Evolutionary conservation across 2,329 filamentous ascomycete genomes (phyloP), one percentile per base, ranked within the genome.

Genomic region (Aspergillus unguis): DNA sequence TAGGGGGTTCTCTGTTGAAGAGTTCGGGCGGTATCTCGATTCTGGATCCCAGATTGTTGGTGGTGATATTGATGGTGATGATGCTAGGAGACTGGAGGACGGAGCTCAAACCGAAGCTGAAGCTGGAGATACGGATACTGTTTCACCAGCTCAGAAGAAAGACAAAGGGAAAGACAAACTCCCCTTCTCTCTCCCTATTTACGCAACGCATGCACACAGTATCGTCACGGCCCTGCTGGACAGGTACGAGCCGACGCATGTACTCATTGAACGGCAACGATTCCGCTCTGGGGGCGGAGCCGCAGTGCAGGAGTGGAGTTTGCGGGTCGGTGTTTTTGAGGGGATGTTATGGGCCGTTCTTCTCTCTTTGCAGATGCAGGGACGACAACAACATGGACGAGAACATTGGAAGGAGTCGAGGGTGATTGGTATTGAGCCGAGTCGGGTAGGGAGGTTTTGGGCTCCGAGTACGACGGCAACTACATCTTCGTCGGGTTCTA

Each of bases 251-350:
- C 88, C 89, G 0, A 85, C 84, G 3, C 80, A 87, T 48, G 76
- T 95, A 29, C 74, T 94, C 1, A 90, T 95, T 52, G 83, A 86
- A 62, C 76, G 81, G 1, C 83, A 86, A 59, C 77, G 83, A 8
- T 85, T 77, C 51, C 84, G 90, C 2, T 85, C 83, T 2, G 80
- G 78, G n/a, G 82, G 86, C 6, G 78, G 74, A 0, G 73, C 81
- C 0, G 80, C 84, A 0, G 84, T 95, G 1, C 82, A 85, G 54
- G 88, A 95, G 70, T 95, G 90, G 90, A 92, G 89, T 3, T 67
- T 94, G 37, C 78, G 88, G 1, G 89, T 95, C 6, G 92, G 92
- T 59, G 85, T 87, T 62, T 80, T 95, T 25, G 90, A 95, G 68
- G 83, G 84, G 3, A 94, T 94, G 84, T 71, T 95, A 0, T 87